Evolutionary conservation across 768 basidiomycete genomes (phyloP), one percentile per base, ranked within the genome.

Genomic region (Cubamyces lactineus): DNA sequence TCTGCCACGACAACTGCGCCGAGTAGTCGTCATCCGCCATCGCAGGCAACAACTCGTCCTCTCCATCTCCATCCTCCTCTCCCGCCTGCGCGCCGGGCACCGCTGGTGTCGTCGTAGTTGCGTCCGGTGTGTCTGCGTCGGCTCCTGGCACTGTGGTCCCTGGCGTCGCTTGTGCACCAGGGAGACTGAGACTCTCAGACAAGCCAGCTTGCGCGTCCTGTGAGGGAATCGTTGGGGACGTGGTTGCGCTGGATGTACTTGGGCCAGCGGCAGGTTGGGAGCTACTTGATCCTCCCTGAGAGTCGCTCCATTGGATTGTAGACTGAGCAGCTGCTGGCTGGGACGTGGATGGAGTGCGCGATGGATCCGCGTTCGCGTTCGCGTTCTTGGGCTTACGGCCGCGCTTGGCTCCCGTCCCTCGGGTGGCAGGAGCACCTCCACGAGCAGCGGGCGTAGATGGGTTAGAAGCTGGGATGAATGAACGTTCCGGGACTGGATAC

Each of bases 21-120:
- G 91, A 91, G 72, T 92, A 93, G 65, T 93, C 92, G 63, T 93
- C 92, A 63, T 94, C 92, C 1, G 91, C 91, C 91, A 93, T 92
- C 8, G 88, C 89, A 46, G 90, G 89, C 38, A 92, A 71, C 45
- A 91, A 71, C 65, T 93, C 90, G 60, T 93, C 91, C 52, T 92
- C 91, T 11, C 82, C 89, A 59, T 88, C 91, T 0, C 75, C 89
- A n/a, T 88, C 82, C 50, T 82, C 83, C 38, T 79, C 79, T 41
- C 70, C 74, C 41, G 59, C 67, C 8, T 59, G 65, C 30, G 66
- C 68, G 7, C 64, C 67, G 19, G 62, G 56, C 41, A 62, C 65
- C 21, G 63, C 63, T 30, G 65, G 69, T 3, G 63, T 48, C 28
- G 48, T 26, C 16, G 60, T 57, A 1, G 65, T 21, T 17, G 49